Conservation (phyloP, 1,284 basidiomycete species). For the Tylopilus microsporus region DNA sequence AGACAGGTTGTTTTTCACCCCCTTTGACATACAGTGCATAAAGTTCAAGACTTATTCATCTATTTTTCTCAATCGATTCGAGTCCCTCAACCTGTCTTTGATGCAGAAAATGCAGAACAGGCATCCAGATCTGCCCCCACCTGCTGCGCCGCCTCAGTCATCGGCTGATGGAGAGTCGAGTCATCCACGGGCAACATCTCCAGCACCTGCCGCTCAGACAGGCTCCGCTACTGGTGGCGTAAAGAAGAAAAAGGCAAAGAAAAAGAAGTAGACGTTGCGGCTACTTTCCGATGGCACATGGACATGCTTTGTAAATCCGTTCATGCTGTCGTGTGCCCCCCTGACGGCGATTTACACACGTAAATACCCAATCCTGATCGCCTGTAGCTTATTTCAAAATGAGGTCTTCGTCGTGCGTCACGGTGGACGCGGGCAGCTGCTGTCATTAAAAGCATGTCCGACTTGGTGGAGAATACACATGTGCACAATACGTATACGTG, state of each 20-base stretch:
- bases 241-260: conserved; percentile 55
- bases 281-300: conserved; percentile 1
- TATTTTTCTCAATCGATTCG: conserved; percentile 92
- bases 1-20: background rate
- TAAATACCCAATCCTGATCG: background rate
- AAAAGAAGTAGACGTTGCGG: conserved; percentile 42
- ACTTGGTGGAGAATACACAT: background rate
- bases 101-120: conserved; percentile 79
- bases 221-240: conserved; percentile 36
- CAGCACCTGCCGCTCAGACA: conserved; percentile 23
- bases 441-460: background rate
- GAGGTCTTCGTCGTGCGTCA: conserved; percentile 2
- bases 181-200: conserved; percentile 27
- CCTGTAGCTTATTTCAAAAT: conserved; percentile 1
- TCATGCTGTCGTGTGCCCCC: background rate
- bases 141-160: conserved; percentile 16
- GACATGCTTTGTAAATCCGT: conserved; percentile 14
- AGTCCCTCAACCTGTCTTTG: conserved; percentile 78
- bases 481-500: background rate
- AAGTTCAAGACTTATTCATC: conserved; percentile 93
- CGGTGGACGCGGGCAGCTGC: background rate
- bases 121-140: conserved; percentile 29
- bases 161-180: conserved; percentile 17
- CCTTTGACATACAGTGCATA: conserved; percentile 60
- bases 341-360: conserved; percentile 6